Evolutionary conservation across 345 rosid species (phyloP), one percentile per base, ranked within the genome.

Genomic region (Trapa bicornis): DNA sequence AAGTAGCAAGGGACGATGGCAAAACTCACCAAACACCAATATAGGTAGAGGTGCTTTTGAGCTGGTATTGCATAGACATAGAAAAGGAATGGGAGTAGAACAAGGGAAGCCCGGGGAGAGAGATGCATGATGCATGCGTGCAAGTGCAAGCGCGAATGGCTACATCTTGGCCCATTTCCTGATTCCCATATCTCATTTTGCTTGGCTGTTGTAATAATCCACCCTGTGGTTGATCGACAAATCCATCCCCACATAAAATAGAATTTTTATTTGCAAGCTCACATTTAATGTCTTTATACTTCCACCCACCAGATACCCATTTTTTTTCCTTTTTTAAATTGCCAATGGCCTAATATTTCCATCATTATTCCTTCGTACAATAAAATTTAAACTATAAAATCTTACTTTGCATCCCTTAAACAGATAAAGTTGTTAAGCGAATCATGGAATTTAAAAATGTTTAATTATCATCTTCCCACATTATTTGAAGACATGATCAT

Each of bases 131-230:
- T 54, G 35, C 22, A 2, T 35, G 6, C 6, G 35, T 54, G 35
- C 22, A 2, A 33, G 6, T n/a, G 35, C 43, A 41, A 41, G 33
- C 16, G 35, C 22, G 60, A 54, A 22, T 22, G 29, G 29, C 29
- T 0, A 54, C 7, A 1, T 0, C 60, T 52, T 54, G 63, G 63
- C 63, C 63, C 63, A 58, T 58, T 11, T 47, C 56, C 29, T 47
- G 57, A 47, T 47, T 50, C 68, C 32, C 15, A 64, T 64, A 39
- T 39, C 47, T 64, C 48, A 64, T 64, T 22, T 22, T 32, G 67
- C 67, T 8, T 41, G 47, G 67, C 67, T 64, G 67, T 39, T 16
- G 50, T 64, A 64, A 64, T 64, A 64, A 39, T 64, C 48, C 29
- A 22, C 50, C 14, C 50, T 32, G 36, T 48, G 48, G 67, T 4